Percentiles rank a stretch among this genome's conserved stretches.
Evolutionary conservation across 495 filamentous ascomycete species (phyloP).

Genomic region (Penicillium daleae): DNA sequence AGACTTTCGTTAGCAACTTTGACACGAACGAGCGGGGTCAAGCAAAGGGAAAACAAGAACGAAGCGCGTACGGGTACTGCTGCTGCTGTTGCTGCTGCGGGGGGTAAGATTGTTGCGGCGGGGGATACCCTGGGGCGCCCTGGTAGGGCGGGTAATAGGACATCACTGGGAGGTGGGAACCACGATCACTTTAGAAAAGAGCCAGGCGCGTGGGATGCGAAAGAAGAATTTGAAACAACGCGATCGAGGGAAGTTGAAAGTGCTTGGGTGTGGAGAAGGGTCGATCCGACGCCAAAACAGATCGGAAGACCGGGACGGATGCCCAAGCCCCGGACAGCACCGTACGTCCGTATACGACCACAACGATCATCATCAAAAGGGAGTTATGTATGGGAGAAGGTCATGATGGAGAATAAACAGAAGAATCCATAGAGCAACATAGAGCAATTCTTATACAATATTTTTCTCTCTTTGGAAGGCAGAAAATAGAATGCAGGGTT

Average conservation of each 20-base stretch:
- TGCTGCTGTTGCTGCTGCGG: conserved; percentile 46
- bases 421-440: neutral
- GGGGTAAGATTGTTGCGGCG: conserved; percentile 43
- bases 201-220: neutral
- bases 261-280: conserved; percentile 26
- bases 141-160: conserved; percentile 57
- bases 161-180: conserved; percentile 35
- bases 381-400: neutral
- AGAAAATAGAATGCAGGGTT: neutral
- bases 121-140: conserved; percentile 53
- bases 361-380: neutral
- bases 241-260: conserved; percentile 5
- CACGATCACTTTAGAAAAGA: neutral
- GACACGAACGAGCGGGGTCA: neutral
- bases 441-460: neutral
- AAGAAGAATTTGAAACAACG: conserved; percentile 10
- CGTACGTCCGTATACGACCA: neutral
- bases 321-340: conserved; percentile 5
- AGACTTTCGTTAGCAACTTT: conserved; percentile 11
- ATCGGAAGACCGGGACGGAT: conserved; percentile 29
- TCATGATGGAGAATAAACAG: neutral
- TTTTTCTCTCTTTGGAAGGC: neutral
- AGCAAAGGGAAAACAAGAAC: conserved; percentile 19
- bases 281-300: conserved; percentile 29
- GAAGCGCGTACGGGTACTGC: conserved; percentile 43